phyloP scores from a whole-genome alignment of 805 yeast genomes.

The Saturnispora dispora region DNA sequence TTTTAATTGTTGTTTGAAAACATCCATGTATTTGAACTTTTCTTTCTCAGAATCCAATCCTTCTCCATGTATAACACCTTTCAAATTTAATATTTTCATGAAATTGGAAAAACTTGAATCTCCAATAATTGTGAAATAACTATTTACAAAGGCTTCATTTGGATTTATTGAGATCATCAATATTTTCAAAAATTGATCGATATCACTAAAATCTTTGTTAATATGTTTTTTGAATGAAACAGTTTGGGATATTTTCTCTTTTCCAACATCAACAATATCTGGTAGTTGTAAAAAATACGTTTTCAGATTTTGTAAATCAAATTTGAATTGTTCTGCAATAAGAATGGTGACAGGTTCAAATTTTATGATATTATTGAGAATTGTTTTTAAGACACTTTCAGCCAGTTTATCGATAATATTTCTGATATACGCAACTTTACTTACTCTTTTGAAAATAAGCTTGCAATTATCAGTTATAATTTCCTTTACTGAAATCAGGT shows the following conservation, averaged over 20 bases:
- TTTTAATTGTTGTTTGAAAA: conserved; percentile 31
- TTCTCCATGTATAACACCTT: conserved; percentile 34
- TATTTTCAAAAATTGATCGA: conserved; percentile 63
- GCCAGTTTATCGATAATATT: conserved; percentile 69
- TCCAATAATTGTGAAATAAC: conserved; percentile 56
- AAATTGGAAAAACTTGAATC: conserved; percentile 59
- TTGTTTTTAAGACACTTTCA: conserved; percentile 50
- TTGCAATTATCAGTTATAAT: conserved; percentile 38
- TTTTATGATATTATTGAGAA: conserved; percentile 46
- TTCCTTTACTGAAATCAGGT: conserved; percentile 48
- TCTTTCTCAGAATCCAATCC: conserved; percentile 27
- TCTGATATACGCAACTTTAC: conserved; percentile 62
- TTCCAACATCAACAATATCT: conserved; percentile 32
- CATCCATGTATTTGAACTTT: conserved; percentile 29
- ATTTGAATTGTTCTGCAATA: conserved; percentile 69
- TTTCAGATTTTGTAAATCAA: conserved; percentile 64
- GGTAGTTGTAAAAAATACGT: conserved; percentile 41
- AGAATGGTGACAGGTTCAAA: conserved; percentile 63
- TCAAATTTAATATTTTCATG: conserved; percentile 52
- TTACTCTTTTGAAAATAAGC: conserved; percentile 46
- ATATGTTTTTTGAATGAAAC: conserved; percentile 21
- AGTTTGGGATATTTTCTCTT: conserved; percentile 21
- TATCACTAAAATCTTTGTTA: conserved; percentile 18
- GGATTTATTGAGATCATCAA: conserved; percentile 59
- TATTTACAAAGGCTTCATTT: conserved; percentile 50